A percentile compares a stretch with the other conserved stretches of the same genome.
Conservation (phyloP, 306 rosid species). For the Castanea sativa region DNA sequence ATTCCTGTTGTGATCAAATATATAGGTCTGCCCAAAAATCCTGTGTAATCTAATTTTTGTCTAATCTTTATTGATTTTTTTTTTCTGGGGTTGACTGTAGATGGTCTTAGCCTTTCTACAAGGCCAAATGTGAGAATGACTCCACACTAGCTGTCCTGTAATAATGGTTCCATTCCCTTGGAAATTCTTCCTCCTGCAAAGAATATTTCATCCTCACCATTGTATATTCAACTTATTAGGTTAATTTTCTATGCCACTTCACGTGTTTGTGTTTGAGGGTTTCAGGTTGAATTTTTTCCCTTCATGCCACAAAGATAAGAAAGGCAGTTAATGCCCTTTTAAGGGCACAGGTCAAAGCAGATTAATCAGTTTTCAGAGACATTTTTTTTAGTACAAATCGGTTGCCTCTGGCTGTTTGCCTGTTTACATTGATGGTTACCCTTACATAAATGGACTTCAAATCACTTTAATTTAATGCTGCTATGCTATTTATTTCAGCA, state of each 20-base stretch:
- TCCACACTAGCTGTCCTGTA: neutral
- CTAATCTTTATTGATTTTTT: no score
- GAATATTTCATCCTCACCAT: neutral
- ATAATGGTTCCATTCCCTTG: neutral
- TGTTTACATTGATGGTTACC: neutral
- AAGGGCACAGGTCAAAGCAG: slow-evolving; percentile 18
- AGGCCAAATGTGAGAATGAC: neutral
- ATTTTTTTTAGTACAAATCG: neutral
- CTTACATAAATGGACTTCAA: neutral
- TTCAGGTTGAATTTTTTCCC: neutral
- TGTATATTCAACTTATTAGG: neutral
- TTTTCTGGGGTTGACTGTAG: no score
- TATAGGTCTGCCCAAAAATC: no score
- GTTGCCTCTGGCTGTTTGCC: neutral
- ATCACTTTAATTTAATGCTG: neutral
- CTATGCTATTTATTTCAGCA: neutral
- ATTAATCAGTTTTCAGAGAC: slow-evolving; percentile 6
- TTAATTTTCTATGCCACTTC: neutral
- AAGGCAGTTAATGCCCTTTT: slow-evolving; percentile 11
- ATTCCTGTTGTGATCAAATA: no score
- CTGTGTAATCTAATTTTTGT: no score
- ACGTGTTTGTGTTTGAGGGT: neutral
- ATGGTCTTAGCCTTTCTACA: no score
- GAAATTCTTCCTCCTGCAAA: neutral
- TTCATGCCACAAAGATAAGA: slow-evolving; percentile 26